Percentiles rank a stretch among this genome's conserved stretches.
Evolutionary conservation across 495 filamentous ascomycete species (phyloP).

Genomic region (Hypoxylon lienhwacheense): DNA sequence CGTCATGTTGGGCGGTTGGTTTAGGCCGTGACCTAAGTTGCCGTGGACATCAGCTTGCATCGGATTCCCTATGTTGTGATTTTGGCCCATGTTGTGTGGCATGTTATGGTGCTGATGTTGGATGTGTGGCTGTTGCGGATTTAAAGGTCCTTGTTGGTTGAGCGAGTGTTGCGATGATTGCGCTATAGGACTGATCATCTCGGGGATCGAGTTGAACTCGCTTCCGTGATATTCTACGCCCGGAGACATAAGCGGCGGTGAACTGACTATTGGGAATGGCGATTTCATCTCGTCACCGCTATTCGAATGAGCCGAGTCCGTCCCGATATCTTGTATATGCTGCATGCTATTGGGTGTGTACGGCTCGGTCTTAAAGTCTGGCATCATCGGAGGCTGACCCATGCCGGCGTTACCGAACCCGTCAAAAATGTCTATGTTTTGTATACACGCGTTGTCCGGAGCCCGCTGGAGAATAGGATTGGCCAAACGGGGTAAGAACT

Average conservation of each 20-base stretch:
- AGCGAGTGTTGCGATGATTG: slow-evolving; percentile 40
- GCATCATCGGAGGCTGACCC: slow-evolving; percentile 44
- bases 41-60: slow-evolving; percentile 41
- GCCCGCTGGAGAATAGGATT: slow-evolving; percentile 58
- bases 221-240: slow-evolving; percentile 42
- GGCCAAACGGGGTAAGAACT: slow-evolving; percentile 62
- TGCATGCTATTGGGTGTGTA: slow-evolving; percentile 39
- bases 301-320: slow-evolving; percentile 44
- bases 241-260: slow-evolving; percentile 51
- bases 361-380: slow-evolving; percentile 38
- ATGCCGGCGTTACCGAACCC: slow-evolving; percentile 58
- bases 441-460: slow-evolving; percentile 48
- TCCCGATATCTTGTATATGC: slow-evolving; percentile 46
- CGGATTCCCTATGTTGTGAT: slow-evolving; percentile 40
- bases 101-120: slow-evolving; percentile 41
- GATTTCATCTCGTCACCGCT: slow-evolving; percentile 49
- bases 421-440: slow-evolving; percentile 60
- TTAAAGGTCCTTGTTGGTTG: slow-evolving; percentile 37
- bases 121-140: slow-evolving; percentile 41
- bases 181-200: slow-evolving; percentile 53
- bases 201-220: slow-evolving; percentile 49
- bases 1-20: slow-evolving; percentile 20
- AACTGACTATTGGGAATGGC: slow-evolving; percentile 46
- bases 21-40: slow-evolving; percentile 36
- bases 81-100: slow-evolving; percentile 41